phyloP scores from a whole-genome alignment of 2,329 filamentous ascomycete species.

The Colletotrichum sp. region DNA sequence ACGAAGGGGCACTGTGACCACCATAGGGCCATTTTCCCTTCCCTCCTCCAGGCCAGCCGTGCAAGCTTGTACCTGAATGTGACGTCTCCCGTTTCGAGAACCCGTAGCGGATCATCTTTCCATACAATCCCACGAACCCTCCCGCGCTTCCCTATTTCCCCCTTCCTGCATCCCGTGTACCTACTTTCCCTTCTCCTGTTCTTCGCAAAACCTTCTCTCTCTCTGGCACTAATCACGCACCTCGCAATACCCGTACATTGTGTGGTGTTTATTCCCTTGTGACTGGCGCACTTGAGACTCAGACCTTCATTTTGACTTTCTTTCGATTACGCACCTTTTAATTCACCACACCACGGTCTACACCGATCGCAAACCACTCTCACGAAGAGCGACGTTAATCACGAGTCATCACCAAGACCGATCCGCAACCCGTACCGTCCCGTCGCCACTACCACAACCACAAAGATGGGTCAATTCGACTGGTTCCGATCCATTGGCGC shows the following conservation, averaged over 20 bases:
- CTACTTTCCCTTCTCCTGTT: neutral
- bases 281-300: constrained; percentile 24
- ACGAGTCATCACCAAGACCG: neutral
- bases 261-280: constrained; percentile 20
- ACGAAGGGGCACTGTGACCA: constrained; percentile 21
- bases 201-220: constrained; percentile 10
- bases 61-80: constrained; percentile 19
- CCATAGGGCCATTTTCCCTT: constrained; percentile 14
- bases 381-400: constrained; percentile 7
- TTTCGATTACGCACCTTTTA: constrained; percentile 5
- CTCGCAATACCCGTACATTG: constrained; percentile 16
- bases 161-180: constrained; percentile 15
- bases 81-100: constrained; percentile 32
- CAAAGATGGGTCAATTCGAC: constrained; percentile 58
- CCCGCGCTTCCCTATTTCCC: neutral
- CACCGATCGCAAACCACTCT: neutral
- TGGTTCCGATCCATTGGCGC: constrained; percentile 63
- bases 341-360: constrained; percentile 6
- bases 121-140: constrained; percentile 7
- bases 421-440: too few relatives aligned
- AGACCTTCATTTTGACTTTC: constrained; percentile 15
- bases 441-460: neutral
- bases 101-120: constrained; percentile 11
- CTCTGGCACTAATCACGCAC: neutral
- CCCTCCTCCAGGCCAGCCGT: constrained; percentile 16